Base-by-base conservation (phyloP, 2,329 filamentous ascomycete species). In the Tolypocladium cylindrosporum region DNA sequence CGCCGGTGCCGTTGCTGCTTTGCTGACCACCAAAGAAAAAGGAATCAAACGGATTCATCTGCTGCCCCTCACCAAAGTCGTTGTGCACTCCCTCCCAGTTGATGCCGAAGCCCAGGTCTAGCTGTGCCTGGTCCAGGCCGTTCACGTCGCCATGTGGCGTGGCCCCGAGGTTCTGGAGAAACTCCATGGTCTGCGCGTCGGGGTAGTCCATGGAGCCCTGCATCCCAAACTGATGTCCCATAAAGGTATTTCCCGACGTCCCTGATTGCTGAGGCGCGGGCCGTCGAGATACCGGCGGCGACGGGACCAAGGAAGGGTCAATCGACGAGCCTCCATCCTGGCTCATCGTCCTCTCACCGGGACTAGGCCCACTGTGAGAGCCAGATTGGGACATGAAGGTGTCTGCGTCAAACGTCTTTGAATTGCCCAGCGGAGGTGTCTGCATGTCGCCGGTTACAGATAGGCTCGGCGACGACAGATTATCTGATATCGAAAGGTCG, bases 41-140 rank as follows among this genome's bases (percentile, higher is more conserved):
- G 0, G 84, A 84, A 66, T 89, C 87, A 70, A 90, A 89, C 0
- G 86, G 79, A 59, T 89, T 82, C 66, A 88, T 78, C 66, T 84
- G 79, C 68, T 84, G 79, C 67, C 82, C 77, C 53, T 85, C 80
- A 59, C 77, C 77, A 59, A 79, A 87, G 64, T 88, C 86, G 63
- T 87, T 84, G 65, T 84, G 78, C 67, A 85, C 75, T 14, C 79
- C 77, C 60, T 84, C 78, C 81, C 83, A 85, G 40, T 85, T 85
- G 52, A 90, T 77, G 58, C 86, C 86, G 62, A 86, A 85, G 0
- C 85, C 85, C 52, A 89, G 77, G 62, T 88, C 85, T 65, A 86
- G 76, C 70, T 81, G 77, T 62, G 75, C 68, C 63, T 81, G 72
- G 42, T 80, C 66, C 61, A 72, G 61, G 62, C 62, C 64, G 9